Conservation (phyloP, 805 yeast genomes). For the Komagataella mondaviorum region DNA sequence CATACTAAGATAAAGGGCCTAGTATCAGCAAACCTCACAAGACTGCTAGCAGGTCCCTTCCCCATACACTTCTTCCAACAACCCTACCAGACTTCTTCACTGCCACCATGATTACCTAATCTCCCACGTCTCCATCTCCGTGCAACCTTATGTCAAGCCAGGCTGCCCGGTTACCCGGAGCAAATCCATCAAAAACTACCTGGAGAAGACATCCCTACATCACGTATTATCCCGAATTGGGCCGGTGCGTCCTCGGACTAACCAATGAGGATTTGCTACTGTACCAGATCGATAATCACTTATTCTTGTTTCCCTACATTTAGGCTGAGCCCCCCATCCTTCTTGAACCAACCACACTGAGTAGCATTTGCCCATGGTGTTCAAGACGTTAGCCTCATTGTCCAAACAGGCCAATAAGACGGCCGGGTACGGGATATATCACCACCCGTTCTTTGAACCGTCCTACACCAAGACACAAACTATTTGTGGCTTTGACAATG, state of each 20-base stretch:
- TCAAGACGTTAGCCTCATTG: slow-evolving; percentile 15
- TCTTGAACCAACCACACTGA: not conserved
- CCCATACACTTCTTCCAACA: too few relatives aligned
- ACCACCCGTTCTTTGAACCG: slow-evolving; percentile 21
- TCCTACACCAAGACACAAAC: slow-evolving; percentile 17
- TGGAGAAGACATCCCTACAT: not conserved
- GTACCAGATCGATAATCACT: too few relatives aligned
- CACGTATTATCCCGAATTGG: not conserved
- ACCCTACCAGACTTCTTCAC: too few relatives aligned
- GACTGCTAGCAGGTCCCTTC: too few relatives aligned
- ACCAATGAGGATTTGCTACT: not conserved
- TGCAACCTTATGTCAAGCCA: not conserved
- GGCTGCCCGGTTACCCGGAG: not conserved
- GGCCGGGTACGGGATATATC: not conserved
- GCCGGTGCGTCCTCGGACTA: not conserved
- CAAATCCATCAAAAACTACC: not conserved
- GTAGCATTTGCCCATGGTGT: slow-evolving; percentile 10
- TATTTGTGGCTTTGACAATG: slow-evolving; percentile 14
- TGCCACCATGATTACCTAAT: too few relatives aligned
- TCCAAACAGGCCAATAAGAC: slow-evolving; percentile 9
- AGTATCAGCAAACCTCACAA: too few relatives aligned
- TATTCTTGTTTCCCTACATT: not conserved
- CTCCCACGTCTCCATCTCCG: not conserved
- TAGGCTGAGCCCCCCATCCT: not conserved
- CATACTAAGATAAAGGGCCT: too few relatives aligned